Evolutionary conservation across 495 filamentous ascomycete species (phyloP), one percentile per base, ranked within the genome.

Genomic region (Bombardia bombarda): DNA sequence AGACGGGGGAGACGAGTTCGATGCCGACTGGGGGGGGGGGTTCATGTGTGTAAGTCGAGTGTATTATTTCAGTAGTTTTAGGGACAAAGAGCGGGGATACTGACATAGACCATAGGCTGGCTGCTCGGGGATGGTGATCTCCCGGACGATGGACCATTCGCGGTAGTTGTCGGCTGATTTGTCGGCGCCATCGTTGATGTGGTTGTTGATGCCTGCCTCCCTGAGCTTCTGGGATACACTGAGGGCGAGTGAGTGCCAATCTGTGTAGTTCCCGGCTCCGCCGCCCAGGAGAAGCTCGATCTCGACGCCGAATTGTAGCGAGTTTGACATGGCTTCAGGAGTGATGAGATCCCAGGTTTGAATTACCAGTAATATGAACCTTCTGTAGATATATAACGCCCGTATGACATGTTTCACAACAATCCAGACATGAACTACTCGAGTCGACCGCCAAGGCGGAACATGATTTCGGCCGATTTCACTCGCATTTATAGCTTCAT

Each of bases 1-100:
- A 54, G 31, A 58, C 24, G 7, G 58, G 58, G 21, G 55, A 58
- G 36, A 61, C 55, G 23, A 61, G 55, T 33, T 61, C 55, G 20
- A 61, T 23, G 42, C 55, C 55, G 32, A 28, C 57, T 61, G 26
- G 18, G 5, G n/a, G n/a, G 3, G 21, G 5, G 30, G 13, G 25
- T 33, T 35, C 1, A n/a, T 22, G 4, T 14, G 42, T 49, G 14
- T 32, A n/a, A n/a, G n/a, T n/a, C n/a, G n/a, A n/a, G n/a, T n/a
- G n/a, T n/a, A n/a, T n/a, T n/a, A n/a, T n/a, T n/a, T n/a, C n/a
- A n/a, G n/a, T n/a, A n/a, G 25, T 39, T 30, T 9, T 4, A 7
- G 32, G 21, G 26, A 12, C 7, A 17, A 6, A 16, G 12, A 7
- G 10, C 18, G 10, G 34, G 5, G n/a, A 34, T 19, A 45, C 38